Evolutionary conservation across 2,329 filamentous ascomycete species (phyloP).

Genomic region (Calonectria hongkongensis): DNA sequence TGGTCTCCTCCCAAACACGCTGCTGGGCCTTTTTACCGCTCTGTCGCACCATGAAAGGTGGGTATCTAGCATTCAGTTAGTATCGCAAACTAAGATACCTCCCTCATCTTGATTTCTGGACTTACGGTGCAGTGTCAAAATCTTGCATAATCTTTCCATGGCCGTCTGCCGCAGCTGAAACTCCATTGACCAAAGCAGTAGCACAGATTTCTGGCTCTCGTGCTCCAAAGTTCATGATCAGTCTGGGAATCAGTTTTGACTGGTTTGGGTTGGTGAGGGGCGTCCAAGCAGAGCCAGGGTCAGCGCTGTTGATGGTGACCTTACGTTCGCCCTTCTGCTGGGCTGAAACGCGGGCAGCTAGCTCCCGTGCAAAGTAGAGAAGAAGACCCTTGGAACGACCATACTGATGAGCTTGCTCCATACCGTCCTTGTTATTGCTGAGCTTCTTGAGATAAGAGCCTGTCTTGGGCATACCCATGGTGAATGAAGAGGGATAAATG

Average conservation of each 20-base stretch:
- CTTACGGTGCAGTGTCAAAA: slow-evolving; percentile 59
- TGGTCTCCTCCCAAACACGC: slow-evolving; percentile 52
- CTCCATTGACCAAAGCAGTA: slow-evolving; percentile 62
- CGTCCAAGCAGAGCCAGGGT: slow-evolving; percentile 62
- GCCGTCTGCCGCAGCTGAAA: slow-evolving; percentile 54
- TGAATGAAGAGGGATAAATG: slow-evolving; percentile 62
- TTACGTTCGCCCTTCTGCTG: slow-evolving; percentile 47
- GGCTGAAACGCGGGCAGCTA: slow-evolving; percentile 55
- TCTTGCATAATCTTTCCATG: slow-evolving; percentile 63
- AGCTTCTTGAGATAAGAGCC: slow-evolving; percentile 60
- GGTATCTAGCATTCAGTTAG: slow-evolving; percentile 52
- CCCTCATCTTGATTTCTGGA: not conserved
- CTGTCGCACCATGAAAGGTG: slow-evolving; percentile 60
- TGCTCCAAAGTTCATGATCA: slow-evolving; percentile 62
- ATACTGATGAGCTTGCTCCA: slow-evolving; percentile 62
- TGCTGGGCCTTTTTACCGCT: slow-evolving; percentile 50
- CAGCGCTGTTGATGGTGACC: slow-evolving; percentile 62
- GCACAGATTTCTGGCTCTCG: slow-evolving; percentile 60
- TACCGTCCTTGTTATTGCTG: slow-evolving; percentile 61
- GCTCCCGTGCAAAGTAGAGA: slow-evolving; percentile 62
- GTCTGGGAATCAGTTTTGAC: slow-evolving; percentile 59
- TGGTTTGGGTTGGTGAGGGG: slow-evolving; percentile 61
- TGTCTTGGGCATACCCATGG: slow-evolving; percentile 57
- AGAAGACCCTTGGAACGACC: slow-evolving; percentile 62
- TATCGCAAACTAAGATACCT: not conserved